A percentile compares a stretch with the other conserved stretches of the same genome.
phyloP scores from a whole-genome alignment of 345 rosid species.

The Ceriops zippeliana region DNA sequence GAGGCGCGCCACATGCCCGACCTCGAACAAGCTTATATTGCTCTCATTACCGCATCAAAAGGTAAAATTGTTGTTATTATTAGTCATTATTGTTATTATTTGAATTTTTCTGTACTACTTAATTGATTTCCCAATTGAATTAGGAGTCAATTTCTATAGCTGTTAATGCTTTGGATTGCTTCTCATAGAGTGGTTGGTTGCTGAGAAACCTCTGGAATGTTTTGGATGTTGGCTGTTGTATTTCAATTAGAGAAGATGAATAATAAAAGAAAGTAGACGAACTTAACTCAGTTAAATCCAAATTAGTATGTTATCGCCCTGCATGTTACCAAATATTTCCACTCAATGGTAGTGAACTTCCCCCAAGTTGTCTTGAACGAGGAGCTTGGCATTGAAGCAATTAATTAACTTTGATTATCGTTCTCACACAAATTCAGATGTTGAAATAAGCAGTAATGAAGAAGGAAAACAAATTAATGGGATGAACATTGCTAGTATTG shows the following conservation, averaged over 20 bases:
- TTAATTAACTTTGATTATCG: not conserved
- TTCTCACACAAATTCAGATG: too few relatives aligned
- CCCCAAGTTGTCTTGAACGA: too few relatives aligned
- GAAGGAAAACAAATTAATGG: slow-evolving; percentile 11
- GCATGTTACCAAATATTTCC: too few relatives aligned
- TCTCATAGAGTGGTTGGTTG: not conserved
- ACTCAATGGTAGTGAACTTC: too few relatives aligned
- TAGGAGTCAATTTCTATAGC: not conserved
- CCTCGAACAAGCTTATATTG: slow-evolving; percentile 69
- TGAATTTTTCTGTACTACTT: not conserved
- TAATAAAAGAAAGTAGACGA: too few relatives aligned
- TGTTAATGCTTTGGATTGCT: not conserved
- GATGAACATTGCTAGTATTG: slow-evolving; percentile 21
- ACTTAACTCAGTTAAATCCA: too few relatives aligned
- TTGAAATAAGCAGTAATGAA: not conserved
- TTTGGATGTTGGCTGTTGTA: not conserved
- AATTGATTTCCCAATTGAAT: not conserved
- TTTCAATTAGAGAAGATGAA: not conserved
- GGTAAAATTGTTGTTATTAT: slow-evolving; percentile 31
- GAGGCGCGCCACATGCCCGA: slow-evolving; percentile 49
- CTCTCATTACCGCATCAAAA: slow-evolving; percentile 70
- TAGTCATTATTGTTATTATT: slow-evolving; percentile 4
- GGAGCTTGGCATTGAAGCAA: not conserved
- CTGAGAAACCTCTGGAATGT: not conserved
- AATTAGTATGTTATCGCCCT: too few relatives aligned